These are phyloP conservation scores for Paramecium sexaurelia DNA, from an alignment of 73 alveolate genomes.

Conservation along the genomic window DNA sequence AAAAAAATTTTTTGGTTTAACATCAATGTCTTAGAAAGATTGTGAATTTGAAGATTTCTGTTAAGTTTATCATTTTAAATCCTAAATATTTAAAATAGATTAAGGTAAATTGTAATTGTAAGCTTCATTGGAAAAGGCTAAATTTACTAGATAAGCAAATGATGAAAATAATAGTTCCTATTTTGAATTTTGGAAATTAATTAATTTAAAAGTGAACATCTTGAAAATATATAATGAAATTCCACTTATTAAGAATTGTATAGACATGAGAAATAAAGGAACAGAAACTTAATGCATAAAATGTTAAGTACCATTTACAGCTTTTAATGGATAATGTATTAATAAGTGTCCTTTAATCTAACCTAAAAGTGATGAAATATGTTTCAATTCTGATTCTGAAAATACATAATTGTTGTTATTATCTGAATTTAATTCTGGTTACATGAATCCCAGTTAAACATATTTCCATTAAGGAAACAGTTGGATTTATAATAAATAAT, in stretches of 20 bases:
- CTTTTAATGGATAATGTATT: background rate
- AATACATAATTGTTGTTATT: background rate
- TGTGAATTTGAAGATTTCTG: background rate
- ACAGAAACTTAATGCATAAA: background rate
- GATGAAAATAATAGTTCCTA: background rate
- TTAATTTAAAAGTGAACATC: background rate
- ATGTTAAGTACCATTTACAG: background rate
- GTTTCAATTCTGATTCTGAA: background rate
- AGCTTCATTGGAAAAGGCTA: background rate
- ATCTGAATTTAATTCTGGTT: background rate
- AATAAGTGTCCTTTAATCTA: background rate
- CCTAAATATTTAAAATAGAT: background rate
- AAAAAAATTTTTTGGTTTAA: background rate
- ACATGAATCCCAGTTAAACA: background rate
- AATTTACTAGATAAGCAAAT: rapidly evolving
- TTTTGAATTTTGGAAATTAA: background rate
- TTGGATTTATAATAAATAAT: background rate
- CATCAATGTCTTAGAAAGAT: background rate
- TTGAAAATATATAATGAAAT: background rate
- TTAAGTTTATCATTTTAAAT: background rate
- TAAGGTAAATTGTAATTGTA: background rate
- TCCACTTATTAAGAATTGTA: background rate
- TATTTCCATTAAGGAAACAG: no score
- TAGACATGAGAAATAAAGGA: background rate
- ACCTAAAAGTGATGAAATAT: background rate